Conservation (phyloP, 2,329 filamentous ascomycete genomes). For the Calonectria pseudoreteaudii region DNA sequence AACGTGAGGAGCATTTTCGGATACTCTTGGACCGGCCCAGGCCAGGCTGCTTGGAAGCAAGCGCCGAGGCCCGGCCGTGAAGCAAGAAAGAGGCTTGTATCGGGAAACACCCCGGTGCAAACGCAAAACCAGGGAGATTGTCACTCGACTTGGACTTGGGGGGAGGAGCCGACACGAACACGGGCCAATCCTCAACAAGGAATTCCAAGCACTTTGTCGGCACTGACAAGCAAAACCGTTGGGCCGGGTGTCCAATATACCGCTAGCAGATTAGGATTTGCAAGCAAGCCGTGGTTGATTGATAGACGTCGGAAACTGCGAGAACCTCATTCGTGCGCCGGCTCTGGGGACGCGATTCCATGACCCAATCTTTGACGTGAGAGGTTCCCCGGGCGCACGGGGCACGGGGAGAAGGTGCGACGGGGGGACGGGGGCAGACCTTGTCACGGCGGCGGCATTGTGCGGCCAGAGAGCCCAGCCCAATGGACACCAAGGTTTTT, state of each 20-base stretch:
- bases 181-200: conserved; percentile 11
- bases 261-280: conserved; percentile 34
- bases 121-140: neutral
- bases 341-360: conserved; percentile 38
- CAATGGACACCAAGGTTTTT: conserved; percentile 40
- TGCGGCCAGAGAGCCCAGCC: conserved; percentile 25
- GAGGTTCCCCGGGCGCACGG: conserved; percentile 25
- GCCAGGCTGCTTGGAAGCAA: conserved; percentile 32
- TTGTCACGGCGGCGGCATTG: neutral
- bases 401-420: neutral
- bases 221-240: conserved; percentile 8
- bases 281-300: conserved; percentile 28
- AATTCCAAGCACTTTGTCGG: conserved; percentile 17
- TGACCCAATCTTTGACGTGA: conserved; percentile 34
- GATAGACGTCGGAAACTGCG: conserved; percentile 28
- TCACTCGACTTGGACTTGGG: neutral
- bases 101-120: conserved; percentile 15
- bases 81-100: conserved; percentile 17
- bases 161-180: neutral
- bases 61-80: conserved; percentile 2
- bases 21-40: conserved; percentile 25
- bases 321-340: conserved; percentile 37
- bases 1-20: conserved; percentile 30
- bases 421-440: neutral
- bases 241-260: conserved; percentile 30